Evolutionary conservation across 2,329 filamentous ascomycete species (phyloP), one percentile per base, ranked within the genome.

Genomic region (Fusarium aywerte): DNA sequence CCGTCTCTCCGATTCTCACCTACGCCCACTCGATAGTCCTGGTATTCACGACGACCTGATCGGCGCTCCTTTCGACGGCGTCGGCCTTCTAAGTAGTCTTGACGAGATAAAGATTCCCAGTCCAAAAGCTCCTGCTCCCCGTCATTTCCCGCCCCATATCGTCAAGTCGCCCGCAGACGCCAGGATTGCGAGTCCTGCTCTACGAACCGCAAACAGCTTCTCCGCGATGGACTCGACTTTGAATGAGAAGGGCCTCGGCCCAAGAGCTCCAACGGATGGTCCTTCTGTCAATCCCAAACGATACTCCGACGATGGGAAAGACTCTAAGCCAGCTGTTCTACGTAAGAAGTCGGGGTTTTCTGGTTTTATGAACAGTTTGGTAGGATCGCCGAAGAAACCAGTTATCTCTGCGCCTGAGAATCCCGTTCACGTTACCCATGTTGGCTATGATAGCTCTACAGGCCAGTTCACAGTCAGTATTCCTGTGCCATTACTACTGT

Each of bases 331-430:
- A 16, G 81, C 84, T 61, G 82, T 89, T 63, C 79, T 89, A 64
- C 87, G 92, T 74, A 96, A 96, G 82, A 97, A 96, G 82, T 92
- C 91, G 50, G 93, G 92, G 59, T 93, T 97, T 76, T 93, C 92
- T 16, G 92, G 90, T 70, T 93, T 97, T 74, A 89, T 97, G 83
- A 95, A 90, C 77, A 95, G 90, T 76, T 77, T 90, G 62, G 89
- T 96, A 60, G 91, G 92, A 69, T 95, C 93, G 33, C 93, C 92
- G 52, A 92, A 94, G 79, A 92, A 93, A 68, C 93, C 96, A 44
- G 89, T 95, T 78, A 99, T 99, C 74, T 98, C 96, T n/a, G 92
- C 93, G 35, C 96, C 96, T 54, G 94, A 97, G 79, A 98, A 99
- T 74, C 96, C 96, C 47, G 93, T 98, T 62, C 96, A 98, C 80